Base-by-base conservation (phyloP, 2,329 filamentous ascomycete genomes). In the Hymenoscyphus salicellus region DNA sequence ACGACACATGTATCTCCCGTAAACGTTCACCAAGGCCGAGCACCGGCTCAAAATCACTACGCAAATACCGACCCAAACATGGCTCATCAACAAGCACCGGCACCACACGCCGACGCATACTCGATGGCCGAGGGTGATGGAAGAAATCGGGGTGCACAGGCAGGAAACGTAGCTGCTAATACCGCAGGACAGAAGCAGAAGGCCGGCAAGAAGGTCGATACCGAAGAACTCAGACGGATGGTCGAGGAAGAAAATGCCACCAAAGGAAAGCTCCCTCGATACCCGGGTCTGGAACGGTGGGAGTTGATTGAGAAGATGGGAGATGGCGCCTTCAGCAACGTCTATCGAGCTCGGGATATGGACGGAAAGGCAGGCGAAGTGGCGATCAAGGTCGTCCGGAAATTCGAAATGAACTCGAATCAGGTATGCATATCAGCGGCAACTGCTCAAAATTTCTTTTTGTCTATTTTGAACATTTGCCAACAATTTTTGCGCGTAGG, bases 361-460 rank as follows among this genome's bases (percentile, higher is more conserved):
- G 84, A 87, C 5, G 90, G 91, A 49, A 82, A 88, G 68, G 85
- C 86, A 68, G 87, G 86, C 70, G 89, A 98, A 76, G 93, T 95
- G 38, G 95, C 94, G 72, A 98, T 99, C 84, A 99, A 99, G 79
- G 95, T 99, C 60, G 95, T 99, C 69, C 90, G 95, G 75, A 98
- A 98, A 81, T 98, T 92, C 77, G 95, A 99, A 80, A 97, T 99
- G 92, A 98, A 97, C 80, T 93, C 89, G 71, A 93, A 90, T 83
- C 95, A 98, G 92, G 95, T 99, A 86, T 86, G 93, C 89, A 73
- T 71, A 55, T 64, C 64, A 26, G 60, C 64, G 26, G 60, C 55
- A 66, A 30, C 38, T 26, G 20, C 23, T 28, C 23, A 10, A 8
- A 10, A 38, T 69, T 75, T 75, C 69, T 74, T 69, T 71, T 72